A percentile compares a stretch with the other conserved stretches of the same genome.
These are phyloP conservation scores for Yarrowia porcina DNA, from an alignment of 805 yeast genomes.

Conservation along the genomic window DNA sequence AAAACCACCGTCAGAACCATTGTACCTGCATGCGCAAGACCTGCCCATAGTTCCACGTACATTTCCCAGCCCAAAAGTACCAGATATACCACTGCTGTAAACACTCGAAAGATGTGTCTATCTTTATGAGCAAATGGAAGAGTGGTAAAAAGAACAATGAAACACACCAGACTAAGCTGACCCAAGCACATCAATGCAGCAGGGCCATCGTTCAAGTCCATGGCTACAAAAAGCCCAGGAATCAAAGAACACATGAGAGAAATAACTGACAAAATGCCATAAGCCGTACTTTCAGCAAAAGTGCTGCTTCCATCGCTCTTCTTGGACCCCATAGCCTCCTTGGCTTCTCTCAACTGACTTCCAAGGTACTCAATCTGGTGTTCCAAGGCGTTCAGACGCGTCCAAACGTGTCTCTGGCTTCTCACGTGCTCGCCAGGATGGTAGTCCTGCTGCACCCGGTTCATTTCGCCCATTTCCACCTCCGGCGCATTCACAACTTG, in stretches of 20 bases:
- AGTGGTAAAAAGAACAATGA: conserved; percentile 8
- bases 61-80: neutral
- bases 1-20: conserved; percentile 4
- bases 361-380: conserved; percentile 4
- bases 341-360: neutral
- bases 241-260: conserved; percentile 5
- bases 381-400: conserved; percentile 5
- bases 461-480: neutral
- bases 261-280: neutral
- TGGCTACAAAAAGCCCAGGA: conserved; percentile 6
- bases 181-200: neutral
- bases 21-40: neutral
- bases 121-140: conserved; percentile 10
- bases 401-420: neutral
- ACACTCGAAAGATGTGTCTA: neutral
- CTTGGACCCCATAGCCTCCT: conserved; percentile 4
- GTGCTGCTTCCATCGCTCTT: neutral
- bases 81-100: neutral
- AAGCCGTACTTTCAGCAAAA: neutral
- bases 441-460: neutral
- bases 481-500: neutral
- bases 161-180: conserved; percentile 2
- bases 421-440: neutral
- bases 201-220: neutral
- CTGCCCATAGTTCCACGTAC: neutral